Percentiles rank a stretch among this genome's conserved stretches.
Conservation (phyloP, 2,329 filamentous ascomycete genomes). For the Periconia digitata region DNA sequence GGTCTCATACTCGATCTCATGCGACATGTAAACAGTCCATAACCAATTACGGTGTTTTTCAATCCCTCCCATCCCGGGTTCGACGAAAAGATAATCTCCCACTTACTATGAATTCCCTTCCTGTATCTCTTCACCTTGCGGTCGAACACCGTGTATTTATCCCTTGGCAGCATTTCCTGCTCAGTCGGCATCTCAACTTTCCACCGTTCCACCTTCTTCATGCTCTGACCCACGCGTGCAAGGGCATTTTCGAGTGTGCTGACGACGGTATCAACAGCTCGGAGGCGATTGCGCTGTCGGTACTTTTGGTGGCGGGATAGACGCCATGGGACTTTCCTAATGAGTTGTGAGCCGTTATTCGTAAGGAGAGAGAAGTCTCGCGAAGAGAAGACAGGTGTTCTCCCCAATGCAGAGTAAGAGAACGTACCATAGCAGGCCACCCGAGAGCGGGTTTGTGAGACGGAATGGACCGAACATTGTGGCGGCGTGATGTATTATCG, state of each 20-base stretch:
- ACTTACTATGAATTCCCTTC: slow-evolving; percentile 96
- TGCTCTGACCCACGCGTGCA: slow-evolving; percentile 66
- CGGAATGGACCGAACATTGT: slow-evolving; percentile 46
- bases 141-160: slow-evolving; percentile 99
- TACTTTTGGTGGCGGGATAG: slow-evolving; percentile 69
- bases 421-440: slow-evolving; percentile 41
- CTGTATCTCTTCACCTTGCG: slow-evolving; percentile 93
- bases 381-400: neutral
- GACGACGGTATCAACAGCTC: slow-evolving; percentile 80
- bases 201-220: slow-evolving; percentile 83
- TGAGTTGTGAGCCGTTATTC: slow-evolving; percentile 1
- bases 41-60: neutral
- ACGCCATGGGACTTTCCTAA: slow-evolving; percentile 93
- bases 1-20: neutral
- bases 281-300: slow-evolving; percentile 48
- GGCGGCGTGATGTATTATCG: slow-evolving; percentile 21
- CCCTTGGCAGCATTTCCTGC: slow-evolving; percentile 89
- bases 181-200: slow-evolving; percentile 95
- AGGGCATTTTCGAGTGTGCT: slow-evolving; percentile 79
- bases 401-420: neutral
- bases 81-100: neutral
- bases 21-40: neutral
- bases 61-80: neutral
- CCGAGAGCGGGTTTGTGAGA: slow-evolving; percentile 43
- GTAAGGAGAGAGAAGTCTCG: neutral